A percentile compares a stretch with the other conserved stretches of the same genome.
phyloP scores from a whole-genome alignment of 441 rosid species.

The Erysimum pusillum region DNA sequence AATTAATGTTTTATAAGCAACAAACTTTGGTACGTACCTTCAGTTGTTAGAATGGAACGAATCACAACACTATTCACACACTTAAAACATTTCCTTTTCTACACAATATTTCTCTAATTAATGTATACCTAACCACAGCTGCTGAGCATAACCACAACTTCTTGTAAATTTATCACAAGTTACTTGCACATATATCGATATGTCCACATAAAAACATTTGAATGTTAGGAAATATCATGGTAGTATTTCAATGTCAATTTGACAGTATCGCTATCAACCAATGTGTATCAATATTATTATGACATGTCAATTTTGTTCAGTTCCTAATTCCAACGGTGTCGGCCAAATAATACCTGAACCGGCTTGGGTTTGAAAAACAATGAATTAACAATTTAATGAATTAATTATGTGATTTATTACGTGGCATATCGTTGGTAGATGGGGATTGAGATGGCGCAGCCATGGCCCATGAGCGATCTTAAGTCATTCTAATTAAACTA shows the following conservation, averaged over 20 bases:
- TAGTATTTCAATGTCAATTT: not conserved
- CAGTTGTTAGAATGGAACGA: conserved; percentile 8
- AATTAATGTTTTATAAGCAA: not conserved
- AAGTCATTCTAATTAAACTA: conserved; percentile 39
- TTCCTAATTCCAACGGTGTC: conserved; percentile 19
- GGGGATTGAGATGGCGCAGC: conserved; percentile 38
- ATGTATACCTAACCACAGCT: not conserved
- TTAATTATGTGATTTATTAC: conserved; percentile 19
- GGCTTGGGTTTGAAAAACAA: conserved; percentile 12
- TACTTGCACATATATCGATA: not conserved
- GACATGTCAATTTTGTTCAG: conserved; percentile 1
- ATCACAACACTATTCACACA: not conserved
- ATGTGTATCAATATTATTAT: not conserved
- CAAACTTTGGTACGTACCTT: not conserved
- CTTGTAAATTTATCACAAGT: not conserved
- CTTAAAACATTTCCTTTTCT: not conserved
- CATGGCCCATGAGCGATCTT: conserved; percentile 29
- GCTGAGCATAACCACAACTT: not conserved
- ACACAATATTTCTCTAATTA: not conserved
- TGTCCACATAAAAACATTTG: not conserved
- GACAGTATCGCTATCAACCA: not conserved
- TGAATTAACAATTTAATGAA: not conserved
- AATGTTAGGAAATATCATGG: not conserved
- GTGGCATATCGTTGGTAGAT: conserved; percentile 39
- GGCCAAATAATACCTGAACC: conserved; percentile 40